phyloP scores from a whole-genome alignment of 2,329 filamentous ascomycete species.

The Monosporascus sp. region DNA sequence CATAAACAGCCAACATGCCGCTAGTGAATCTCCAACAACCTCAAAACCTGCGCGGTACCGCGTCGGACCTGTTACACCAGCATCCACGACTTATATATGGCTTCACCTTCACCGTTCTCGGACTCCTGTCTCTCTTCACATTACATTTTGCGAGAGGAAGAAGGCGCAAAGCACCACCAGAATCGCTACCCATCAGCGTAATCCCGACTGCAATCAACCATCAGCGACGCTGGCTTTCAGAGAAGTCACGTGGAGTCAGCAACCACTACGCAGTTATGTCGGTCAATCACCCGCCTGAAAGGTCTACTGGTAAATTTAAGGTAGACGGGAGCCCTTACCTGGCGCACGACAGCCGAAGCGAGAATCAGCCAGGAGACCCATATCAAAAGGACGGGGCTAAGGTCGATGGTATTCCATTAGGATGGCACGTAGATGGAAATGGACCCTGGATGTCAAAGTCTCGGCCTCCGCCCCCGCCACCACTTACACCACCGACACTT shows the following conservation, averaged over 20 bases:
- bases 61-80: slow-evolving; percentile 21
- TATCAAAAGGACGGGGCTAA: slow-evolving; percentile 4
- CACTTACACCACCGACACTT: slow-evolving; percentile 44
- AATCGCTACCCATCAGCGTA: slow-evolving; percentile 3
- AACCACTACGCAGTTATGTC: slow-evolving; percentile 22
- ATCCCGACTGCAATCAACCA: slow-evolving; percentile 8
- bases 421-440: slow-evolving; percentile 19
- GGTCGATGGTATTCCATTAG: slow-evolving; percentile 5
- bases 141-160: slow-evolving; percentile 12
- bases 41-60: slow-evolving; percentile 24
- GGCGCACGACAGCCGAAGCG: slow-evolving; percentile 3
- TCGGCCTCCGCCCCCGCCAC: slow-evolving; percentile 40
- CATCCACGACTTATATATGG: slow-evolving; percentile 19
- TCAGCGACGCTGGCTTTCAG: slow-evolving; percentile 12
- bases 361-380: slow-evolving; percentile 9
- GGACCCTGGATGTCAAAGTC: slow-evolving; percentile 27
- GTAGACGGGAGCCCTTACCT: slow-evolving; percentile 1
- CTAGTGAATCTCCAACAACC: slow-evolving; percentile 28
- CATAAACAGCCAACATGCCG: slow-evolving; percentile 35
- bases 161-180: slow-evolving; percentile 16
- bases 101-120: slow-evolving; percentile 13
- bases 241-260: slow-evolving; percentile 28
- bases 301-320: slow-evolving; percentile 7
- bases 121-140: slow-evolving; percentile 16
- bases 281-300: slow-evolving; percentile 15